Evolutionary conservation across 306 rosid species (phyloP).

Genomic region (Ceratonia siliqua): DNA sequence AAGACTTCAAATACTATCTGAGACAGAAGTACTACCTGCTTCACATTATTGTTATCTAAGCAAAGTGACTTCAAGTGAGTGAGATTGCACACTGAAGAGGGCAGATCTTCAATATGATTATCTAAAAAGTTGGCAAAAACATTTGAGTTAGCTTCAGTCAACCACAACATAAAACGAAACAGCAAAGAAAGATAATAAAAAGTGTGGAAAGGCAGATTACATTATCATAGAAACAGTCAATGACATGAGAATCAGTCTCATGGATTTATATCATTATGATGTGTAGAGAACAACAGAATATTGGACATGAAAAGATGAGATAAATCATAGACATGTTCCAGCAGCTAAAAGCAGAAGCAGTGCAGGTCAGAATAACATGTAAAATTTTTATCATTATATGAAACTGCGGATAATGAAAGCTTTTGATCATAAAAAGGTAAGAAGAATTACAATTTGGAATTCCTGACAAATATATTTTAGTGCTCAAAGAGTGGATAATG

Average conservation of each 20-base stretch:
- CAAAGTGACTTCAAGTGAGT: slow-evolving; percentile 82
- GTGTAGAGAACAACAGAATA: not conserved
- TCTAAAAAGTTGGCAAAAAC: slow-evolving; percentile 54
- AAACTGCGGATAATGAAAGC: not conserved
- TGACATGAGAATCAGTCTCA: slow-evolving; percentile 14
- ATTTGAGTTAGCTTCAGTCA: slow-evolving; percentile 30
- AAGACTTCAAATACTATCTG: not conserved
- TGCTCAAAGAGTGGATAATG: not conserved
- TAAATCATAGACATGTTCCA: not conserved
- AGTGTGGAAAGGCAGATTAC: slow-evolving; percentile 19
- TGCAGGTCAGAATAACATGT: too few species aligned
- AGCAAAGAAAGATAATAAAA: slow-evolving; percentile 14
- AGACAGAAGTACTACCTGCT: slow-evolving; percentile 57
- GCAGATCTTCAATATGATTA: slow-evolving; percentile 82
- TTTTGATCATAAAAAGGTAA: not conserved
- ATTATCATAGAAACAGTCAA: slow-evolving; percentile 16
- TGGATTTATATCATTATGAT: not conserved
- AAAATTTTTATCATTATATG: not conserved
- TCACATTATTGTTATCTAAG: slow-evolving; percentile 79
- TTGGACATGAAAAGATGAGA: not conserved
- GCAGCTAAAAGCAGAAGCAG: not conserved
- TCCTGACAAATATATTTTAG: not conserved
- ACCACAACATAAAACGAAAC: slow-evolving; percentile 29
- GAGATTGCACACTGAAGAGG: slow-evolving; percentile 85
- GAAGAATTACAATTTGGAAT: not conserved